Percentiles rank a stretch among this genome's conserved stretches.
Evolutionary conservation across 2,329 filamentous ascomycete genomes (phyloP).

Genomic region (Monosporascus sp.): DNA sequence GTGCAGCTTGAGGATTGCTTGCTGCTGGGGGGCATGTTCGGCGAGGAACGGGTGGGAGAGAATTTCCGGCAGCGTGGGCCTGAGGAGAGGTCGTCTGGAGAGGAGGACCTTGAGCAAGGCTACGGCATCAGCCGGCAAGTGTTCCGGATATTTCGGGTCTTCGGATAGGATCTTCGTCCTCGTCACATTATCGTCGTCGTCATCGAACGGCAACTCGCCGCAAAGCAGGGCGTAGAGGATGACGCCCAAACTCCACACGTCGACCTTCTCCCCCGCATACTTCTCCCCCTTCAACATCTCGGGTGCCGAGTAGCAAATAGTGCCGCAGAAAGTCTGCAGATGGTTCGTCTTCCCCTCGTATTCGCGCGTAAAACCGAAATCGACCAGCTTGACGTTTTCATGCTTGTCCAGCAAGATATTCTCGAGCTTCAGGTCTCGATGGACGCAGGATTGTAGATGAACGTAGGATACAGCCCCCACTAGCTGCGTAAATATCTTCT

Average conservation of each 20-base stretch:
- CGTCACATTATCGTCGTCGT: conserved; percentile 86
- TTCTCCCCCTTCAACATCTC: conserved; percentile 99
- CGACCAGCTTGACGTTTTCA: conserved; percentile 94
- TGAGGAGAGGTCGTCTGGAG: conserved; percentile 80
- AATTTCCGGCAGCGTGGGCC: conserved; percentile 79
- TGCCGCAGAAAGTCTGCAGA: conserved; percentile 95
- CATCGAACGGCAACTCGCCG: conserved; percentile 89
- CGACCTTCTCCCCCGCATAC: conserved; percentile 95
- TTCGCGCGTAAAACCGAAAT: conserved; percentile 96
- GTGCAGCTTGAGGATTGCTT: conserved; percentile 79
- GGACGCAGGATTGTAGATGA: conserved; percentile 90
- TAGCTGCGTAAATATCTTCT: conserved; percentile 92
- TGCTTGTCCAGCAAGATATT: conserved; percentile 95
- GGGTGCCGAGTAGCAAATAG: conserved; percentile 93
- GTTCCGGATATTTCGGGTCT: conserved; percentile 79
- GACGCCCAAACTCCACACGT: conserved; percentile 88
- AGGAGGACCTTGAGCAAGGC: conserved; percentile 74
- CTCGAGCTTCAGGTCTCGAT: conserved; percentile 93
- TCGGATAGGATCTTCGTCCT: conserved; percentile 79
- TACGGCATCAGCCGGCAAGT: conserved; percentile 72
- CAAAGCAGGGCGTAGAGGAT: conserved; percentile 79
- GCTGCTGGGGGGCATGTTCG: conserved; percentile 82
- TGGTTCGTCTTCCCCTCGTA: conserved; percentile 95
- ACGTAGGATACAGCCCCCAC: conserved; percentile 94
- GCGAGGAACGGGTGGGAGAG: conserved; percentile 81